Conservation (phyloP, 306 rosid species). For the Lagenaria siceraria region DNA sequence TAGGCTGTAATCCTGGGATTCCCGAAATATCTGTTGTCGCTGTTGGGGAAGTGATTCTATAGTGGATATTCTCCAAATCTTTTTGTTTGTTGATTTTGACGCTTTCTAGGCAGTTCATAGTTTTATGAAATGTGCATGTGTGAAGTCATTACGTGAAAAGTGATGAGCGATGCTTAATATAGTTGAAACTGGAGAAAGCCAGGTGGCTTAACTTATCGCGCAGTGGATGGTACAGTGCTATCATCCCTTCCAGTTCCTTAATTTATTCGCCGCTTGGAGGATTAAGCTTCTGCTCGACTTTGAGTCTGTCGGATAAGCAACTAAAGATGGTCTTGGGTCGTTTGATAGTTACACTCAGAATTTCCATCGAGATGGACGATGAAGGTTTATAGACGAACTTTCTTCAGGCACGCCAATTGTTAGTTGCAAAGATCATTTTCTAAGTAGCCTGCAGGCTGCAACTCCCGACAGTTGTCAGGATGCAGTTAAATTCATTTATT, state of each 20-base stretch:
- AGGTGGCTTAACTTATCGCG: background rate
- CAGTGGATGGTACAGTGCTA: background rate
- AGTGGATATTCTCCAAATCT: background rate
- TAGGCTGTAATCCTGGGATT: background rate
- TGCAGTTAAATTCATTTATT: background rate
- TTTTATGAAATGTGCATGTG: background rate
- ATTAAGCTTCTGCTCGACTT: background rate
- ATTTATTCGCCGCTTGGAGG: background rate
- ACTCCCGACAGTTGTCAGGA: background rate
- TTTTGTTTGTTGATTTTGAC: background rate
- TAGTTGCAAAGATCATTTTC: background rate
- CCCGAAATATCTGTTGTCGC: background rate
- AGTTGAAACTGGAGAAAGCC: background rate
- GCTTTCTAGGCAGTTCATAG: background rate
- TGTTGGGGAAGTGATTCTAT: background rate
- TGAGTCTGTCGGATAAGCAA: background rate
- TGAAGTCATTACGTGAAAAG: background rate
- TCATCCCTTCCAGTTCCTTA: background rate
- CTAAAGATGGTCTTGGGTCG: background rate
- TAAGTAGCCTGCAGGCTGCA: background rate
- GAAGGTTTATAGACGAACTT: background rate
- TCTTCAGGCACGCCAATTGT: background rate
- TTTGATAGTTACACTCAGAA: background rate
- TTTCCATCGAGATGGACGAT: background rate
- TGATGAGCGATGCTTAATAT: background rate